Evolutionary conservation across 345 rosid genomes (phyloP), one percentile per base, ranked within the genome.

Genomic region (Eucalyptus tenuipes): DNA sequence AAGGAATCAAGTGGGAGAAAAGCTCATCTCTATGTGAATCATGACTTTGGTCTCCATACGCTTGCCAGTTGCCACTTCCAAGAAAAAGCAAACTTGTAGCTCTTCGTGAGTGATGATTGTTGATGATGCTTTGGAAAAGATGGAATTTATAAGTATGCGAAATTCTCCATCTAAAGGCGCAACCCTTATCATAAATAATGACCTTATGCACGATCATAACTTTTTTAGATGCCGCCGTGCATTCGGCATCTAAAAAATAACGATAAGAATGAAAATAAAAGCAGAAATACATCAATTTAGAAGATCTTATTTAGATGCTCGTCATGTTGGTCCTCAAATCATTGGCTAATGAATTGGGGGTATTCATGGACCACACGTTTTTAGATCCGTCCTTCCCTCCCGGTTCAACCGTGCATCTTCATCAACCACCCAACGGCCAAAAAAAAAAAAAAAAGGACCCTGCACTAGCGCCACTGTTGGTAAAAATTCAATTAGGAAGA

Each of bases 381-480:
- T 64, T 15, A 33, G 7, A 40, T 75, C 27, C 47, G 7, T 20
- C 27, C 8, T 37, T 14, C 15, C 45, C 47, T 37, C 5, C 2
- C 14, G 45, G 13, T 37, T 11, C 7, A 42, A 20, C 40, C 10
- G 37, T 7, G 18, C 40, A n/a, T 14, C 37, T n/a, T n/a, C 37
- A n/a, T n/a, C 75, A 7, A 4, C 75, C 71, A 64, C 18, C 17
- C 17, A 17, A 7, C 37, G 1, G 8, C 75, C 20, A 14, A n/a
- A 14, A 64, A 18, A 49, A 50, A 7, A 52, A 52, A 52, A 52
- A 3, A 50, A 17, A 7, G 10, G 57, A 52, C 57, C 55, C 22
- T 17, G 9, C 55, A 7, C 0, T 50, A 50, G 2, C 9, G 55
- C 22, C 9, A 9, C 22, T 17, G 5, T 3, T 9, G 0, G 3